Evolutionary conservation across 352 stramenopile genomes (phyloP).

Genomic region (Globisporangium uncinulatum): DNA sequence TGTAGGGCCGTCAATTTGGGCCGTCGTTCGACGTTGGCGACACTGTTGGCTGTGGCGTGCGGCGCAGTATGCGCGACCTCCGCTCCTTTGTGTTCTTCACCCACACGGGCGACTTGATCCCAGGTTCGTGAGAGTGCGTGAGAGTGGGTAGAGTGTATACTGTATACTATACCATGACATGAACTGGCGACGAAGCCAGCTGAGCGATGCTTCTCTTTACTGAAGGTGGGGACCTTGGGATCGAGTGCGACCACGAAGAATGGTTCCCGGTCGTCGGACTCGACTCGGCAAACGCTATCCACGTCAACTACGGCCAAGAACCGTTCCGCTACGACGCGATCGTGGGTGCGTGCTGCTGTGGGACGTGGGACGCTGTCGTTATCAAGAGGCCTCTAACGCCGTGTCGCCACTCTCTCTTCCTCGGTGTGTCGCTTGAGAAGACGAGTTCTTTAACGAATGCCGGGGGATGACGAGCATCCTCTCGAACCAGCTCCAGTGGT

Average conservation of each 20-base stretch:
- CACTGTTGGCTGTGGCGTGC: slow-evolving; percentile 68
- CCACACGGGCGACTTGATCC: slow-evolving; percentile 55
- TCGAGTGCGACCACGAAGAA: slow-evolving; percentile 35
- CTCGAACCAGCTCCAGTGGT: slow-evolving; percentile 36
- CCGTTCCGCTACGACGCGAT: slow-evolving; percentile 50
- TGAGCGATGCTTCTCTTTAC: slow-evolving; percentile 6
- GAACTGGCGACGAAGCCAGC: too few relatives aligned
- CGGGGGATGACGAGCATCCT: slow-evolving; percentile 18
- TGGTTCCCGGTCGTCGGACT: slow-evolving; percentile 82
- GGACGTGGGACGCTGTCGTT: neutral
- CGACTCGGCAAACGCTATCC: slow-evolving; percentile 69
- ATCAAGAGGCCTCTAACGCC: too few relatives aligned
- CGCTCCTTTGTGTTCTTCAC: slow-evolving; percentile 67
- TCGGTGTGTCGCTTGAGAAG: slow-evolving; percentile 10
- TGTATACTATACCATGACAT: neutral
- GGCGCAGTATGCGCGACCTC: slow-evolving; percentile 26
- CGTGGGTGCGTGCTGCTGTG: slow-evolving; percentile 22
- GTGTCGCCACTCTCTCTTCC: too few relatives aligned
- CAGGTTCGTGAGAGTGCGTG: slow-evolving; percentile 17
- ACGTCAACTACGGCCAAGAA: slow-evolving; percentile 81
- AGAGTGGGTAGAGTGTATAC: too few relatives aligned
- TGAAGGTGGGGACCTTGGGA: slow-evolving; percentile 21
- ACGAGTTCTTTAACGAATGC: slow-evolving; percentile 49
- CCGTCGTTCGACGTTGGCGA: slow-evolving; percentile 56
- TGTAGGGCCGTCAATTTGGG: slow-evolving; percentile 50